Percentiles rank a stretch among this genome's conserved stretches.
phyloP scores from a whole-genome alignment of 768 basidiomycete species.

The Auriscalpium microsporum region DNA sequence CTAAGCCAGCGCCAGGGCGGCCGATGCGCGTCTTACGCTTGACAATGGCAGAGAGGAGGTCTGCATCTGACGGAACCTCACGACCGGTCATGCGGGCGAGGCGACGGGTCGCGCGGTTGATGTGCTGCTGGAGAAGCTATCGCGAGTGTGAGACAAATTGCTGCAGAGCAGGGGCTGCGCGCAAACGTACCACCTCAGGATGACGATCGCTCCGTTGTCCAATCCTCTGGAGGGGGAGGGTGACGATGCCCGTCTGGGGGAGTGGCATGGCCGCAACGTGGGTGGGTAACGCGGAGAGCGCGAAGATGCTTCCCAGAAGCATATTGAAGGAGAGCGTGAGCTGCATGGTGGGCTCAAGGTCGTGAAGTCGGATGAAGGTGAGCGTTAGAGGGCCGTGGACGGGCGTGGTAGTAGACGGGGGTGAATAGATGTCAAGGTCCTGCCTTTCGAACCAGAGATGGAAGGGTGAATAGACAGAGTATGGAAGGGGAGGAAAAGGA shows the following conservation, averaged over 20 bases:
- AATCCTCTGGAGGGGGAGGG: slow-evolving; percentile 33
- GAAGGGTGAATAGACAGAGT: too few species aligned
- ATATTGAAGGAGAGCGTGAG: slow-evolving; percentile 41
- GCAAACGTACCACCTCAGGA: slow-evolving; percentile 33
- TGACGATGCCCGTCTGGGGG: slow-evolving; percentile 26
- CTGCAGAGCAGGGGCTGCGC: too few species aligned
- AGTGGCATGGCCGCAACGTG: slow-evolving; percentile 37
- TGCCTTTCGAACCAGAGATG: too few species aligned
- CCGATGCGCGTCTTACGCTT: slow-evolving; percentile 26
- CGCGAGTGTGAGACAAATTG: not conserved
- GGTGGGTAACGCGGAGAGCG: slow-evolving; percentile 26
- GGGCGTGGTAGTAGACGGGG: too few species aligned
- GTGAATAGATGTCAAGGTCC: too few species aligned
- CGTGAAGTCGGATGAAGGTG: too few species aligned
- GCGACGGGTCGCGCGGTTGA: slow-evolving; percentile 57
- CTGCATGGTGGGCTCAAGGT: slow-evolving; percentile 36
- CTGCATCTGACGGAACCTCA: slow-evolving; percentile 37
- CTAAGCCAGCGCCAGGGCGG: not conserved
- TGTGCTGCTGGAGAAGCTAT: slow-evolving; percentile 61
- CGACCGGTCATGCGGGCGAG: slow-evolving; percentile 63
- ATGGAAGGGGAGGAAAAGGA: too few species aligned
- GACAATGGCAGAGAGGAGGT: slow-evolving; percentile 37
- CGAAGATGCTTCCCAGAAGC: slow-evolving; percentile 44
- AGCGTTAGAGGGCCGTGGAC: too few species aligned
- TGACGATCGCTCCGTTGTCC: slow-evolving; percentile 26